Evolutionary conservation across 1,284 basidiomycete genomes (phyloP).

Genomic region (Malassezia furfur): DNA sequence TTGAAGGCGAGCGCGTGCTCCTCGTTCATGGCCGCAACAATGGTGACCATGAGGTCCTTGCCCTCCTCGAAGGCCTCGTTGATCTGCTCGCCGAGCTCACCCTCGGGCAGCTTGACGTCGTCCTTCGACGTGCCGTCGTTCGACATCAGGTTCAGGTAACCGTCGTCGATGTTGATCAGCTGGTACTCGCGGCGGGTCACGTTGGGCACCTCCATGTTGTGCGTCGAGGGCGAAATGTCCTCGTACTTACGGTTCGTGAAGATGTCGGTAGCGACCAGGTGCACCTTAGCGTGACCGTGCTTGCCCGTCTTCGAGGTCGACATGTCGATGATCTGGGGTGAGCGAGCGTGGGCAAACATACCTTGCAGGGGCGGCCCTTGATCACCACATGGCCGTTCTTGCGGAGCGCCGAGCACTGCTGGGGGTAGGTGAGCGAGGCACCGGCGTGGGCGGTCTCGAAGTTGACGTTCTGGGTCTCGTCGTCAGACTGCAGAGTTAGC

Average conservation of each 20-base stretch:
- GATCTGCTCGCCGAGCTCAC: conserved; percentile 71
- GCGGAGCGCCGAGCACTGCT: conserved; percentile 94
- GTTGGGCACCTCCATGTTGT: conserved; percentile 98
- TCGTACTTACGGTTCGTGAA: conserved; percentile 52
- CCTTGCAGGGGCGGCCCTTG: conserved; percentile 93
- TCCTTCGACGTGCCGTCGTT: conserved; percentile 77
- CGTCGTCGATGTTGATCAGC: conserved; percentile 59
- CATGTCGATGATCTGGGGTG: conserved; percentile 56
- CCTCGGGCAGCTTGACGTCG: conserved; percentile 87
- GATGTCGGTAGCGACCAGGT: conserved; percentile 87
- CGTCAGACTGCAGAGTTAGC: conserved; percentile 53
- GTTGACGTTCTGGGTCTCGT: conserved; percentile 77
- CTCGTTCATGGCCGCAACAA: conserved; percentile 82
- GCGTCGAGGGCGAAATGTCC: conserved; percentile 96
- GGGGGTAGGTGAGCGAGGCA: conserved; percentile 52
- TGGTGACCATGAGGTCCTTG: conserved; percentile 74
- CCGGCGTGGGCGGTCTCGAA: conserved; percentile 61
- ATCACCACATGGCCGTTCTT: conserved; percentile 91
- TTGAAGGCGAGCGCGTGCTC: conserved; percentile 70
- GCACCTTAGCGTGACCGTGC: conserved; percentile 99
- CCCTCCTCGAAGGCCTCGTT: conserved; percentile 66
- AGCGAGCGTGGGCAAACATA: conserved; percentile 21
- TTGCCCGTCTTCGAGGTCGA: conserved; percentile 95
- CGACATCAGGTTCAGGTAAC: conserved; percentile 90
- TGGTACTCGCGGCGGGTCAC: conserved; percentile 82